Percentiles rank a stretch among this genome's conserved stretches.
phyloP scores from a whole-genome alignment of 2,329 filamentous ascomycete genomes.

The Penicillium sp. region DNA sequence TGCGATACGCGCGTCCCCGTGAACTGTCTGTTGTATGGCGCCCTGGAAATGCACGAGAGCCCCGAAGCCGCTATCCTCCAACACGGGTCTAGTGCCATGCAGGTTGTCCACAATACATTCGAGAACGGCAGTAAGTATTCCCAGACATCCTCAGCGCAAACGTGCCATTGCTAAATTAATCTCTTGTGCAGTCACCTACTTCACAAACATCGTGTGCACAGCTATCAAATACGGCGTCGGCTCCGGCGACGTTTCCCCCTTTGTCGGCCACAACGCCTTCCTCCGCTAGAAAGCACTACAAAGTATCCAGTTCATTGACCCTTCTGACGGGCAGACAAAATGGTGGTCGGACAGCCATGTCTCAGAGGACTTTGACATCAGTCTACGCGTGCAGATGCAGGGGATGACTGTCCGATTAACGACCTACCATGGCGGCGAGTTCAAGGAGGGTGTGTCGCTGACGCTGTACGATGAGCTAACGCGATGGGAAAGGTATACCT shows the following conservation, averaged over 20 bases:
- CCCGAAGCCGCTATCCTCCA: constrained; percentile 75
- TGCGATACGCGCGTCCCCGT: constrained; percentile 71
- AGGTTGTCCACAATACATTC: constrained; percentile 73
- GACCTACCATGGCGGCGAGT: constrained; percentile 70
- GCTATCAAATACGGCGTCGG: constrained; percentile 73
- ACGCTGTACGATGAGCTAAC: constrained; percentile 85
- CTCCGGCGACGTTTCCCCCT: constrained; percentile 73
- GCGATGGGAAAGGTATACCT: constrained; percentile 80
- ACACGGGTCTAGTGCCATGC: constrained; percentile 76
- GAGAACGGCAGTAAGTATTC: constrained; percentile 65
- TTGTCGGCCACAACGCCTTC: constrained; percentile 80
- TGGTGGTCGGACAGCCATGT: constrained; percentile 79
- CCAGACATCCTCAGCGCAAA: not conserved
- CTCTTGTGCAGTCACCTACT: constrained; percentile 57
- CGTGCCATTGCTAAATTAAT: too few relatives aligned
- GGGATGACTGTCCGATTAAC: constrained; percentile 73
- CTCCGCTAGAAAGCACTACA: constrained; percentile 61
- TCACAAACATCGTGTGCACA: constrained; percentile 78
- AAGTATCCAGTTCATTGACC: constrained; percentile 22
- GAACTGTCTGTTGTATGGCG: constrained; percentile 72
- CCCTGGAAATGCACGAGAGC: constrained; percentile 71
- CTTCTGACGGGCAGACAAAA: constrained; percentile 61
- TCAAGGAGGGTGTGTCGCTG: constrained; percentile 80
- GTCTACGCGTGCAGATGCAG: constrained; percentile 70
- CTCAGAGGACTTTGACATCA: constrained; percentile 79